phyloP scores from a whole-genome alignment of 495 filamentous ascomycete genomes.

The Talaromyces wortmannii region DNA sequence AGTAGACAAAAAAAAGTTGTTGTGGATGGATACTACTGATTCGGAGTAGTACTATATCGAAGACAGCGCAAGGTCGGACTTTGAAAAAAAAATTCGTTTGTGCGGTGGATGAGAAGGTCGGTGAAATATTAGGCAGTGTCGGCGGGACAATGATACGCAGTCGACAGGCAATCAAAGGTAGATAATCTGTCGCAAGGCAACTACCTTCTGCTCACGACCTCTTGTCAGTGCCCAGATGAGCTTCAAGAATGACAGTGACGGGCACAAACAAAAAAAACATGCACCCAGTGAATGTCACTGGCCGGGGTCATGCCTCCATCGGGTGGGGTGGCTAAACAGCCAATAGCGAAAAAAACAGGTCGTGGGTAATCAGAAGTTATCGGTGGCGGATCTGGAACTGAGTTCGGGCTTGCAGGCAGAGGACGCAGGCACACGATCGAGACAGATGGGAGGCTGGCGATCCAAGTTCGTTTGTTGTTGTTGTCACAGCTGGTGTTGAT shows the following conservation, averaged over 20 bases:
- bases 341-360: neutral
- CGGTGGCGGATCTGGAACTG: neutral
- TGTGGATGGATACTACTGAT: no score
- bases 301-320: neutral
- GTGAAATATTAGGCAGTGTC: no score
- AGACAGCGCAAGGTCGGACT: no score
- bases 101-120: no score
- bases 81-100: no score
- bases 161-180: no score
- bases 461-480: neutral
- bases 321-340: neutral
- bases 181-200: neutral
- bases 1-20: neutral
- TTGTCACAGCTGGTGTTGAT: neutral
- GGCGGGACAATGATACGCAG: no score
- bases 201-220: neutral
- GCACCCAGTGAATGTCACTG: neutral
- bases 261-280: neutral
- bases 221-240: neutral
- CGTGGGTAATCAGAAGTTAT: neutral
- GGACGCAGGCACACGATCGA: neutral
- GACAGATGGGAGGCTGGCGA: no score
- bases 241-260: neutral
- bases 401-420: neutral
- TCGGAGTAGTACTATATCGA: no score